Conservation (phyloP, 2,329 filamentous ascomycete genomes). For the Didymella keratinophila region DNA sequence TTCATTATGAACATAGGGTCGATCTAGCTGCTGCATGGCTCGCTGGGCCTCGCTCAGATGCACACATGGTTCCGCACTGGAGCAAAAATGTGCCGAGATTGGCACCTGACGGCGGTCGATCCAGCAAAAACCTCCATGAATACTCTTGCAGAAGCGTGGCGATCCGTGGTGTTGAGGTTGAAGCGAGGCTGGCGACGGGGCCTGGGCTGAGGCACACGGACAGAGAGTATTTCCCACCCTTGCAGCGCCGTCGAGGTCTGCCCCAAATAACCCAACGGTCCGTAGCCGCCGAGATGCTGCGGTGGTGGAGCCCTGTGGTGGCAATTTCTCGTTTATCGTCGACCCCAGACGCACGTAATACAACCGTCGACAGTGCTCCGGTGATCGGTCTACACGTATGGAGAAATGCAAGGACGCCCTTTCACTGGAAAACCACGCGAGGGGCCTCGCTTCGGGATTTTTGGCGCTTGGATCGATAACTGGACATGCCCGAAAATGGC, state of each 20-base stretch:
- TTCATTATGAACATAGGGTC: neutral
- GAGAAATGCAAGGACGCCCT: neutral
- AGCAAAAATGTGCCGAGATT: neutral
- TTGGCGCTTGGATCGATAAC: constrained; percentile 1
- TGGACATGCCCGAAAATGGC: neutral
- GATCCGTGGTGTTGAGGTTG: neutral
- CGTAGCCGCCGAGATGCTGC: constrained; percentile 6
- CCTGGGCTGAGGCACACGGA: constrained; percentile 11
- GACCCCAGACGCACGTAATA: neutral
- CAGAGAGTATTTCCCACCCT: constrained; percentile 6
- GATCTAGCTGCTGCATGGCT: neutral
- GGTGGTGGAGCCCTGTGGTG: constrained; percentile 10
- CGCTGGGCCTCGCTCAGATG: neutral
- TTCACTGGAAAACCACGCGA: neutral
- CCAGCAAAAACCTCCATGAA: too few relatives aligned
- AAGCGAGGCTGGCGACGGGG: neutral
- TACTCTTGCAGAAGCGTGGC: too few relatives aligned
- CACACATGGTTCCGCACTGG: neutral
- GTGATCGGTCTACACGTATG: neutral
- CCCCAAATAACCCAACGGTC: constrained; percentile 9
- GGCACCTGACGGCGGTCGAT: neutral
- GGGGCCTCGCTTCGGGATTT: neutral
- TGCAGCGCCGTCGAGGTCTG: constrained; percentile 7
- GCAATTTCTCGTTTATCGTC: constrained; percentile 4
- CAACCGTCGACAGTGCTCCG: neutral